Evolutionary conservation across 2,329 filamentous ascomycete genomes (phyloP), one percentile per base, ranked within the genome.

Genomic region (Rugonectria rugulosa): DNA sequence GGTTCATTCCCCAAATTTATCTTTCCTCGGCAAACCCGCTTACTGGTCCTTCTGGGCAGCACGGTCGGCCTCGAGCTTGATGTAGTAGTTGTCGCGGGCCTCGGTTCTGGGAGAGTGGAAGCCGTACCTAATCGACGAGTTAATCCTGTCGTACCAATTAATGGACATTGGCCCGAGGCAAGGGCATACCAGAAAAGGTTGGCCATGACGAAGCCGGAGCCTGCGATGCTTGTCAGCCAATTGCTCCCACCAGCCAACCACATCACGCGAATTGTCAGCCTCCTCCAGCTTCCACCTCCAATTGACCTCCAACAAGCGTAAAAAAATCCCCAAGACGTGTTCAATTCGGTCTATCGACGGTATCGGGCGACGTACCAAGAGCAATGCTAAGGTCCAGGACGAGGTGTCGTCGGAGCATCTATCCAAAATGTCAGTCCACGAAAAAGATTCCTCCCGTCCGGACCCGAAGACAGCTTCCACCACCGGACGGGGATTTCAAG

Each of bases 351-450:
- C 31, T 32, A 26, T 40, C 8, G 8, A 10, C 21, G 17, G n/a
- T 12, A 36, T 51, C 20, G 15, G 36, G 42, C n/a, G 42, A 77
- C 82, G 59, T 78, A 86, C 83, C 81, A 56, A 86, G 76, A 61
- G 76, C 81, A 69, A 86, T 79, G 54, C 75, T 68, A 57, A 86
- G 76, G 70, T 86, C 83, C 63, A 80, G 71, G 68, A 86, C 77
- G 71, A 86, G 81, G 72, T 78, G 77, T 72, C 82, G 79, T 75
- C 82, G 81, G 73, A 86, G 80, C 80, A 86, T 86, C 83, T 86
- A 65, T 49, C 11, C 43, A 43, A 44, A 45, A 56, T 63, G 73
- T 76, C 73, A 74, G 75, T 70, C 65, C 57, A 65, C 53, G 57
- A 62, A 69, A 40, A 62, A 61, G 26, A 21, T 49, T 65, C 65